Base-by-base conservation (phyloP, 176 grass and related monocot species). In the Rhipidocladum racemiflorum region DNA sequence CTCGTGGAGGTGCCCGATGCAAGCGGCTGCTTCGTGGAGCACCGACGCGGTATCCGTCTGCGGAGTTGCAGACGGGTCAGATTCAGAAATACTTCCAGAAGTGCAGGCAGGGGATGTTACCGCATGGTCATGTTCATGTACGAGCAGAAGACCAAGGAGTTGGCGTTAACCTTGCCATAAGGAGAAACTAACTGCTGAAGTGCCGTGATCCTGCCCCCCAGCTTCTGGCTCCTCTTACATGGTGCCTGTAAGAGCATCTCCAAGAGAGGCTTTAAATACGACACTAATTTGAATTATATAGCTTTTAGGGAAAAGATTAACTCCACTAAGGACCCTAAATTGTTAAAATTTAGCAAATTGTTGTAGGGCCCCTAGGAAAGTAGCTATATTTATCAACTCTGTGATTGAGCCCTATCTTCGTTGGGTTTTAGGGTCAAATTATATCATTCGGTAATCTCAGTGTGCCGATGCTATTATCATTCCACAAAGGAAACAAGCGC, bases 161-260 rank as follows among this genome's bases (percentile, higher is more conserved):
- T 6, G 2, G 4, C 17, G 17, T 25, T 75, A 50, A 87, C 93
- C 93, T 92, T 95, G 29, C 93, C 93, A 44, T 90, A 95, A 2
- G 93, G 93, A 68, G 90, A 95, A 80, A 95, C 89, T 28, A 95
- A 75, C 64, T 91, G 90, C 87, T 95, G 90, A n/a, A 95, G 88
- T 20, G 90, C 83, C 9, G 90, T 92, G 75, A 95, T 84, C 65
- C 86, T 95, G 83, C 89, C 85, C 28, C 90, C 90, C 1, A 95
- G 85, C 87, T 88, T 92, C 60, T 95, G 90, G 90, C 75, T 86
- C 65, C 86, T 90, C 79, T 85, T 95, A n/a, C 61, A 85, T 20
- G 93, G 65, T 20, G 77, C 77, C 90, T 95, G 72, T 1, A 72
- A n/a, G n/a, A n/a, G n/a, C n/a, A n/a, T n/a, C n/a, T n/a, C n/a